Evolutionary conservation across 495 filamentous ascomycete species (phyloP).

Genomic region (Penicillium maclennaniae): DNA sequence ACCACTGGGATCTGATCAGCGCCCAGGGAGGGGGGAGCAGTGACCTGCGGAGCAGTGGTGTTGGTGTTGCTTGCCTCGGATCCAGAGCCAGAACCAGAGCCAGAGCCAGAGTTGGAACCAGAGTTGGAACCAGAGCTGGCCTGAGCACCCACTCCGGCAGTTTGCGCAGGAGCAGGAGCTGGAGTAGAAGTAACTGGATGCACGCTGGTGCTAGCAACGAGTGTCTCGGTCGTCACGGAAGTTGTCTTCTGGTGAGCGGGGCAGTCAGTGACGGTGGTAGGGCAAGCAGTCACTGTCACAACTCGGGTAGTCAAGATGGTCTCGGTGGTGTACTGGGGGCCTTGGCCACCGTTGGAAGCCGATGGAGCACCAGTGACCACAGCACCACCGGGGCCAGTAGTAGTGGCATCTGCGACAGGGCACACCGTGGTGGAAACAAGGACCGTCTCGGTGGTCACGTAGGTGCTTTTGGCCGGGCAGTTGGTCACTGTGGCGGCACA

Average conservation of each 20-base stretch:
- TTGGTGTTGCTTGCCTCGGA: too few species aligned
- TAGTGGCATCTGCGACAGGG: slow-evolving; percentile 15
- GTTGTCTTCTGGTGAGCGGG: slow-evolving; percentile 20
- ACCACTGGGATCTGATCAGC: too few species aligned
- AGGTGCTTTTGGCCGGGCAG: slow-evolving; percentile 21
- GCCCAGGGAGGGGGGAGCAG: too few species aligned
- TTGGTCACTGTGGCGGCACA: slow-evolving; percentile 26
- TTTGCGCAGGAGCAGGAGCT: neutral
- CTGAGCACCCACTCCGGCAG: too few species aligned
- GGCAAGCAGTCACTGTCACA: slow-evolving; percentile 18
- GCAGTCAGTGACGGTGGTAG: slow-evolving; percentile 20
- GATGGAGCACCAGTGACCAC: slow-evolving; percentile 2
- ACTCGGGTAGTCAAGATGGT: slow-evolving; percentile 18
- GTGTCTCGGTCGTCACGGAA: slow-evolving; percentile 17
- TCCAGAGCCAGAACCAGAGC: too few species aligned
- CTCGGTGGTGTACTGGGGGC: slow-evolving; percentile 7
- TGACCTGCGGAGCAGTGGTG: too few species aligned
- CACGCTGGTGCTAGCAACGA: slow-evolving; percentile 12
- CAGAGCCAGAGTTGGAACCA: neutral
- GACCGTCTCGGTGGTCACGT: slow-evolving; percentile 24
- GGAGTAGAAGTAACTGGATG: neutral
- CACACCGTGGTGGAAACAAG: slow-evolving; percentile 27
- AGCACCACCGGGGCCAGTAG: slow-evolving; percentile 8
- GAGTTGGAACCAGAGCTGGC: neutral
- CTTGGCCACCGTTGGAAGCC: neutral